phyloP scores from a whole-genome alignment of 805 yeast species.

The Yarrowia sp. region DNA sequence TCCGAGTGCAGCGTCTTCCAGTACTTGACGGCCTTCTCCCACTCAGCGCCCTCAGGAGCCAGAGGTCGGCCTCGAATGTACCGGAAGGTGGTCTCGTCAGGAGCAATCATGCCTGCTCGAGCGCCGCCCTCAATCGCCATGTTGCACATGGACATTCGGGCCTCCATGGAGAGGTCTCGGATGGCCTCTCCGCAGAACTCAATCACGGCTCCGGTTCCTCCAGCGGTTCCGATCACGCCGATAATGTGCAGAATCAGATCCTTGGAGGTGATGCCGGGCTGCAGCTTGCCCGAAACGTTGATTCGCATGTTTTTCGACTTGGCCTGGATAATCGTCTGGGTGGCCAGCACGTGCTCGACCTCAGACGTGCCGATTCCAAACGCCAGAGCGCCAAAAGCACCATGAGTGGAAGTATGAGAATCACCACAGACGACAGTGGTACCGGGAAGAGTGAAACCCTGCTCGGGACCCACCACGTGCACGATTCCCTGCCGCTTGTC shows the following conservation, averaged over 20 bases:
- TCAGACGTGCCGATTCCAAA: constrained; percentile 99
- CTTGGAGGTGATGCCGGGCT: constrained; percentile 92
- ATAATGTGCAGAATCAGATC: constrained; percentile 93
- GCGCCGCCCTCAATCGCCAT: constrained; percentile 99
- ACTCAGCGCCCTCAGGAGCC: constrained; percentile 91
- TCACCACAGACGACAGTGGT: constrained; percentile 99
- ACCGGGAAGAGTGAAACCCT: constrained; percentile 98
- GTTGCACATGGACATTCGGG: constrained; percentile 98
- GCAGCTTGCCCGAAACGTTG: constrained; percentile 79
- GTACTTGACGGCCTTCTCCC: constrained; percentile 92
- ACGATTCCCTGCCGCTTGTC: constrained; percentile 98
- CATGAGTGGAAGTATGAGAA: constrained; percentile 98
- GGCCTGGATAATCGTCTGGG: constrained; percentile 90
- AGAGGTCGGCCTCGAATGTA: constrained; percentile 93
- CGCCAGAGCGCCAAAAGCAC: constrained; percentile 97
- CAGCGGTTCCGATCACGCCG: constrained; percentile 98
- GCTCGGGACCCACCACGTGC: constrained; percentile 98
- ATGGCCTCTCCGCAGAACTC: constrained; percentile 98
- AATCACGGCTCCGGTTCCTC: constrained; percentile 97
- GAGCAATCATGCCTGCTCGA: constrained; percentile 98
- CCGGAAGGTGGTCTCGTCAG: constrained; percentile 86
- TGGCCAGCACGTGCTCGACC: constrained; percentile 98
- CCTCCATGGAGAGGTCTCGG: constrained; percentile 89
- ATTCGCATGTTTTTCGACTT: constrained; percentile 97
- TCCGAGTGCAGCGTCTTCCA: constrained; percentile 91